phyloP scores from a whole-genome alignment of 2,329 filamentous ascomycete species.

The Aspergillus sp. region DNA sequence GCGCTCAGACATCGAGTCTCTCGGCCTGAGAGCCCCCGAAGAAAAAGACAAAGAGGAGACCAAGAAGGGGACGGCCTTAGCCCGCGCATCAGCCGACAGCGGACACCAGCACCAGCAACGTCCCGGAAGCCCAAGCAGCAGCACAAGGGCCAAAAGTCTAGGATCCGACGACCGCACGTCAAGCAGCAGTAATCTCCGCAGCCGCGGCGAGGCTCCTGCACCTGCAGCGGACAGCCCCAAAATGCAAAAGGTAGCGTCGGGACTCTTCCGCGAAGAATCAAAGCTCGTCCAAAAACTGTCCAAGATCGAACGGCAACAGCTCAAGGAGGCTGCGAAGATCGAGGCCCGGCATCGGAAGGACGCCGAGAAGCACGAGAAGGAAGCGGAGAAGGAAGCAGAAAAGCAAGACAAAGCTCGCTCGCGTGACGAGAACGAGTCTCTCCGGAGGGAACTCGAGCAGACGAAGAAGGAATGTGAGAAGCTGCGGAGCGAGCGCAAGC shows the following conservation, averaged over 20 bases:
- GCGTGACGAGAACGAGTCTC: constrained; percentile 44
- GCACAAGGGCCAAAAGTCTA: neutral
- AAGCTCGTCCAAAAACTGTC: constrained; percentile 40
- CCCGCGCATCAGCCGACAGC: constrained; percentile 12
- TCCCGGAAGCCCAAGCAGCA: neutral
- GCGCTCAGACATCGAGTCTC: constrained; percentile 33
- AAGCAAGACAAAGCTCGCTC: constrained; percentile 46
- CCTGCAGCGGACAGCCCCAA: constrained; percentile 20
- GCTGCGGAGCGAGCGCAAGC: constrained; percentile 50
- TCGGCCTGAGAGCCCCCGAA: constrained; percentile 16
- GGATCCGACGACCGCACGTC: constrained; percentile 9
- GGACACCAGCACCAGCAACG: constrained; percentile 15
- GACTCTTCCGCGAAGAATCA: constrained; percentile 32
- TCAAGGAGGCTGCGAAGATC: constrained; percentile 42
- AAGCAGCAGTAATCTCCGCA: constrained; percentile 16
- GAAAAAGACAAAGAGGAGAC: constrained; percentile 19
- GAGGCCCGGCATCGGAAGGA: neutral
- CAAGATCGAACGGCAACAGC: constrained; percentile 43
- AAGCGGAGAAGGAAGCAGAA: constrained; percentile 36
- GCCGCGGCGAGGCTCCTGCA: constrained; percentile 9
- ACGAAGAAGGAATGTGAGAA: constrained; percentile 50
- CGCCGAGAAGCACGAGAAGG: constrained; percentile 1
- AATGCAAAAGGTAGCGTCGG: constrained; percentile 30
- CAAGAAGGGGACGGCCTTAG: neutral
- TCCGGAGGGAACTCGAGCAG: constrained; percentile 48